Conservation (phyloP, 2,329 filamentous ascomycete genomes). For the Akanthomyces lecanii region DNA sequence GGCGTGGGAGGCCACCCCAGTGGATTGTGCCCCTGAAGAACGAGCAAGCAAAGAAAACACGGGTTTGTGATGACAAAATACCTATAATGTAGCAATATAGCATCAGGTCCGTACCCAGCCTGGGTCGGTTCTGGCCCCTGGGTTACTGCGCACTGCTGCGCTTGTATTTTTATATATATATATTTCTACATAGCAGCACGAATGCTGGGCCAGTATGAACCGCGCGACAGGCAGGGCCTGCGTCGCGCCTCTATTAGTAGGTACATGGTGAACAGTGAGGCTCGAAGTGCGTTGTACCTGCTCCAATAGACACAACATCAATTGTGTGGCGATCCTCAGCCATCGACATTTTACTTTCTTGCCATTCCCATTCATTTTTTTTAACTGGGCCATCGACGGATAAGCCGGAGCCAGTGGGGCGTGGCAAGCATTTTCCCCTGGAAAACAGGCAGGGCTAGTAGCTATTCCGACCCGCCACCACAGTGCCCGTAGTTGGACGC, state of each 20-base stretch:
- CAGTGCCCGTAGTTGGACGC: neutral
- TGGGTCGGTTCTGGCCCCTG: no score
- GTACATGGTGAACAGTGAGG: no score
- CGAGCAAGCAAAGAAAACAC: neutral
- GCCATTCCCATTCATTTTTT: neutral
- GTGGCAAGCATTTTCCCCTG: neutral
- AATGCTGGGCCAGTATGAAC: no score
- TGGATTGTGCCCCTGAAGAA: neutral
- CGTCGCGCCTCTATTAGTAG: no score
- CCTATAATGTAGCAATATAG: neutral
- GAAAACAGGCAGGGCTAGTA: neutral
- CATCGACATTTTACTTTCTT: slow-evolving; percentile 7
- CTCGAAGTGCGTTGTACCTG: no score
- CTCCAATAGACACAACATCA: neutral
- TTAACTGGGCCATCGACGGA: slow-evolving; percentile 4
- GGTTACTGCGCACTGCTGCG: no score
- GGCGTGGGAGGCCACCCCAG: neutral
- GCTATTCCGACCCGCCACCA: neutral
- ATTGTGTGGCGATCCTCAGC: neutral
- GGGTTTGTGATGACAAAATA: neutral
- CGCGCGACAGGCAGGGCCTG: no score
- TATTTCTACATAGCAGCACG: no score
- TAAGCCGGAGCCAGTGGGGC: slow-evolving; percentile 12
- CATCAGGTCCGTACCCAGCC: neutral
- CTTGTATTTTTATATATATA: no score